Evolutionary conservation across 2,329 filamentous ascomycete genomes (phyloP).

Genomic region (Aspergillus clavatus): DNA sequence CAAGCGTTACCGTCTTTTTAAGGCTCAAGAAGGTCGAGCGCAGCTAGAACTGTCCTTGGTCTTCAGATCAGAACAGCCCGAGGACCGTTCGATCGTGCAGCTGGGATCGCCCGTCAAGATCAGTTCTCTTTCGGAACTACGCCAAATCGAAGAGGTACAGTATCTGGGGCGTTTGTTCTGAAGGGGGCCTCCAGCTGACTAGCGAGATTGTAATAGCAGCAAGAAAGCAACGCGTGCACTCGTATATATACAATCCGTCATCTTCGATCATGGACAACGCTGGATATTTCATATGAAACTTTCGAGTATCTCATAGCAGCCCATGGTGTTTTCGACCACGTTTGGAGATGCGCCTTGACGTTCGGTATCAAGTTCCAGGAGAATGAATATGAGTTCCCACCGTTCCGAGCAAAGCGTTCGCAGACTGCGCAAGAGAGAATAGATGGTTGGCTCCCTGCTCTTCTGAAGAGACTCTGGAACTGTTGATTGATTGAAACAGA

Average conservation of each 20-base stretch:
- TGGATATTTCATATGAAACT: slow-evolving; percentile 11
- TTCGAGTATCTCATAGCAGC: slow-evolving; percentile 4
- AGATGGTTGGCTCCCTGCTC: background rate
- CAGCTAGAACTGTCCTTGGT: slow-evolving; percentile 1
- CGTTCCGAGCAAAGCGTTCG: slow-evolving; percentile 1
- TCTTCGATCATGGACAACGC: slow-evolving; percentile 9
- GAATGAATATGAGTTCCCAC: slow-evolving; percentile 13
- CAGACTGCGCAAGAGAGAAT: background rate
- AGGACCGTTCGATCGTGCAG: background rate
- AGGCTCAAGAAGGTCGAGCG: background rate
- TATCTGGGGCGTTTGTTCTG: background rate
- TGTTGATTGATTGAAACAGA: slow-evolving; percentile 5
- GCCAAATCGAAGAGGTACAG: background rate
- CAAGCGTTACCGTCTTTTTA: slow-evolving; percentile 1
- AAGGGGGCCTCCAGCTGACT: background rate
- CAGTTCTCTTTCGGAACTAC: background rate
- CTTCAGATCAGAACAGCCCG: background rate
- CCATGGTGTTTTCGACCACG: slow-evolving; percentile 6
- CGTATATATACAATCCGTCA: slow-evolving; percentile 10
- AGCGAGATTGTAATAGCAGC: background rate
- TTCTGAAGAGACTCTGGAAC: background rate
- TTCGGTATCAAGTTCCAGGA: slow-evolving; percentile 8
- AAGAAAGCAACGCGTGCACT: background rate
- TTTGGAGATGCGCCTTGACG: slow-evolving; percentile 9
- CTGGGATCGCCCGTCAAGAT: background rate